Conservation (phyloP, 1,284 basidiomycete genomes). For the Cerioporus squamosus region DNA sequence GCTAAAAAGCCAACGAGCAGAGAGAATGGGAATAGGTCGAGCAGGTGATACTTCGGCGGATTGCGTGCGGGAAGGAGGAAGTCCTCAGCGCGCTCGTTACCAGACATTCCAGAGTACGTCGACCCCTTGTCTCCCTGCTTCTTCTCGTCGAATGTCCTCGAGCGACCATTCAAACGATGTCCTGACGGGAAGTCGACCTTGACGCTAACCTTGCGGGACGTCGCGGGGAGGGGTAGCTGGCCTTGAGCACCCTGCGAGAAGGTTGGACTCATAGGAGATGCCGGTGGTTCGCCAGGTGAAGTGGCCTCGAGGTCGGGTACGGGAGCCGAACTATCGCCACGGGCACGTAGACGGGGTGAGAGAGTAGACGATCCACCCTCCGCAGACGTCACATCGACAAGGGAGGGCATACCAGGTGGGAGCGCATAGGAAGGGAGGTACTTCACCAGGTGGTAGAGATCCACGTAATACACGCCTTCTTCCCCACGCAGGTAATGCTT, state of each 20-base stretch:
- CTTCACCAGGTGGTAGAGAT: slow-evolving; percentile 69
- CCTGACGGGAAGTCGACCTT: slow-evolving; percentile 17
- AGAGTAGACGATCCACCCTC: slow-evolving; percentile 19
- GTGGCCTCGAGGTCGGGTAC: slow-evolving; percentile 3
- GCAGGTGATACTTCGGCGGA: slow-evolving; percentile 66
- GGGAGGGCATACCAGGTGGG: slow-evolving; percentile 56
- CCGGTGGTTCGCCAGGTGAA: slow-evolving; percentile 2
- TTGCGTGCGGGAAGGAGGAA: slow-evolving; percentile 60
- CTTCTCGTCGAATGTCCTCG: slow-evolving; percentile 13
- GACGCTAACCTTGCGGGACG: slow-evolving; percentile 24
- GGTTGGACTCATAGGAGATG: slow-evolving; percentile 4
- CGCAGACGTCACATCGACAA: slow-evolving; percentile 36
- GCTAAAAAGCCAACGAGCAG: slow-evolving; percentile 53
- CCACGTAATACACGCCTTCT: slow-evolving; percentile 56
- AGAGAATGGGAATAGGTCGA: slow-evolving; percentile 76
- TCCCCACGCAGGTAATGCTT: slow-evolving; percentile 66
- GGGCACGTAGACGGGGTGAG: slow-evolving; percentile 8
- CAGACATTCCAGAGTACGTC: slow-evolving; percentile 19
- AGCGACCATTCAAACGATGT: slow-evolving; percentile 13
- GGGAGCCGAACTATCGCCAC: slow-evolving; percentile 13
- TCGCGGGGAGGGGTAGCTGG: slow-evolving; percentile 41
- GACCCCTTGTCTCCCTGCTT: slow-evolving; percentile 21
- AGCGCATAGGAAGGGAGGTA: slow-evolving; percentile 70
- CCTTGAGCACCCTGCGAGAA: slow-evolving; percentile 1
- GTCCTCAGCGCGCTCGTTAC: slow-evolving; percentile 35